Evolutionary conservation across 306 rosid genomes (phyloP).

Genomic region (Cicer yamashitae): DNA sequence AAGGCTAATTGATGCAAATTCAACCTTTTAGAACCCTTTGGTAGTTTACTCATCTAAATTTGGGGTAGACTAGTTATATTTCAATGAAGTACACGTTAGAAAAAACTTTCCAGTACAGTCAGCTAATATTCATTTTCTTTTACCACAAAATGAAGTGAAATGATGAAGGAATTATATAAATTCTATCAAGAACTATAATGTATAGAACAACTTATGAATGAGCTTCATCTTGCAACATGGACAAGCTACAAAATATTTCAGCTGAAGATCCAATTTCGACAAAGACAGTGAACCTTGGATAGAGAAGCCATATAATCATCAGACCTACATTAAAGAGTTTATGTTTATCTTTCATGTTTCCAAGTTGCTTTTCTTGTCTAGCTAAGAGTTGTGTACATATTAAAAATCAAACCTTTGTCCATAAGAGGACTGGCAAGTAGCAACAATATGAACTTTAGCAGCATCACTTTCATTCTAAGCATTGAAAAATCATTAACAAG

Average conservation of each 20-base stretch:
- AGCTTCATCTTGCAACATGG: conserved; percentile 5
- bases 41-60: background rate
- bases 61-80: no score
- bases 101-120: background rate
- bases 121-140: background rate
- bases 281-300: conserved; percentile 83
- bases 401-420: conserved; percentile 73
- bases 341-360: conserved; percentile 38
- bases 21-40: conserved; percentile 19
- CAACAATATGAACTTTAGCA: conserved; percentile 68
- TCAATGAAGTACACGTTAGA: background rate
- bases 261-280: conserved; percentile 67
- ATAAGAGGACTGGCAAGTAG: conserved; percentile 75
- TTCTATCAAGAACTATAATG: background rate
- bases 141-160: conserved; percentile 17
- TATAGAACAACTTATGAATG: conserved; percentile 21
- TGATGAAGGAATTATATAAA: background rate
- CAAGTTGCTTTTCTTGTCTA: background rate
- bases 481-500: conserved; percentile 29
- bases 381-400: conserved; percentile 13
- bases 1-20: conserved; percentile 2
- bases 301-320: conserved; percentile 94
- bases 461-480: conserved; percentile 63
- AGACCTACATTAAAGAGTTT: conserved; percentile 60
- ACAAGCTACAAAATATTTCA: conserved; percentile 34